Evolutionary conservation across 345 rosid species (phyloP), one percentile per base, ranked within the genome.

Genomic region (Pistacia atlantica): DNA sequence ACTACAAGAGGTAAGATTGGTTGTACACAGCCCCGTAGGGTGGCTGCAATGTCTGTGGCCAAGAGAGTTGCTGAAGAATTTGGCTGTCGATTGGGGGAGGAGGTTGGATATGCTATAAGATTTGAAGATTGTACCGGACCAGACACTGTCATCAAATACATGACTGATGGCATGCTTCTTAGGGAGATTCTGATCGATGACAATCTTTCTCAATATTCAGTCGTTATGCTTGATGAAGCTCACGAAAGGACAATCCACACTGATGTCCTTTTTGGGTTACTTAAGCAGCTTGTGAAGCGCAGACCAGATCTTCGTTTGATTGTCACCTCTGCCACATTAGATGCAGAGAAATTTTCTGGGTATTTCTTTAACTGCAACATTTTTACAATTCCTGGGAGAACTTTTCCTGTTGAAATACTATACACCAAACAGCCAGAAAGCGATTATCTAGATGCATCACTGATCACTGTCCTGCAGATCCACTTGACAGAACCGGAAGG

Each of bases 401-500:
- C 94, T 13, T 91, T 90, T 80, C 92, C 94, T 72, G 97, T 93
- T 64, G 94, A 93, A 86, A 91, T 87, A 67, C 57, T 90, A 22
- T 91, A 93, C 83, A 89, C 92, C 37, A 91, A 90, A 66, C 93
- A 90, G 83, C 97, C 96, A 2, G 97, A 91, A 81, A 90, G 91
- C n/a, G 94, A 93, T 74, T 93, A 93, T 73, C 73, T 93, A 74
- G 97, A 90, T 84, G 96, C 94, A 67, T 84, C 97, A 54, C 82
- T 93, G 73, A 86, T 86, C 64, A 91, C 94, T 45, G 97, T 91
- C 45, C 74, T 91, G 69, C 93, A 93, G 74, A 90, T 93, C 74
- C 97, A 91, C 84, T 83, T 93, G 88, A 89, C 91, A n/a, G 94
- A 93, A 83, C 97, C 97, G 8, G 96, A 90, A 84, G 97, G 97